phyloP scores from a whole-genome alignment of 306 rosid species.

The Citrullus colocynthis region DNA sequence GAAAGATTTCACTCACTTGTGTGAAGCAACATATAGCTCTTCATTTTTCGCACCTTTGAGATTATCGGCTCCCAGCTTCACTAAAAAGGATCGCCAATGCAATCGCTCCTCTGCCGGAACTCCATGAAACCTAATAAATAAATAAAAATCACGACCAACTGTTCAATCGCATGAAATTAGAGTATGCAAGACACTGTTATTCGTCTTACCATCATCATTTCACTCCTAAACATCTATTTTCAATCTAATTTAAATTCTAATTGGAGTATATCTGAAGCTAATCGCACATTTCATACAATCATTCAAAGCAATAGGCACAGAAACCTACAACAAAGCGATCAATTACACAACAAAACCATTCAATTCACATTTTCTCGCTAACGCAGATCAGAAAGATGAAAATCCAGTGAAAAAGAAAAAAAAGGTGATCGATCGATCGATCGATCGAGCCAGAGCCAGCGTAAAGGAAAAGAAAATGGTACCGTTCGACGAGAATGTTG shows the following conservation, averaged over 20 bases:
- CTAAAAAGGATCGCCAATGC: slow-evolving; percentile 94
- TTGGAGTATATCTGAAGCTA: not conserved
- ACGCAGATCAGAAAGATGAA: slow-evolving; percentile 31
- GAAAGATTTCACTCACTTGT: slow-evolving; percentile 49
- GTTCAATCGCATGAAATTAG: not conserved
- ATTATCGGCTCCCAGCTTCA: slow-evolving; percentile 90
- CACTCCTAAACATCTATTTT: not conserved
- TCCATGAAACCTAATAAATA: slow-evolving; percentile 61
- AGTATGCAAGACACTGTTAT: not conserved
- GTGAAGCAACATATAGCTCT: slow-evolving; percentile 91
- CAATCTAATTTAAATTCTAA: not conserved
- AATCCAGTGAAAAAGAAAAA: not conserved
- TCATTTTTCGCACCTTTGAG: slow-evolving; percentile 83
- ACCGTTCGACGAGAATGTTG: slow-evolving; percentile 80
- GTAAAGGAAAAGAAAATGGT: not conserved
- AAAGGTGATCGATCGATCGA: not conserved
- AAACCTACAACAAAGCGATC: not conserved
- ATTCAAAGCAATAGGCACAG: not conserved
- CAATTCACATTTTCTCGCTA: not conserved
- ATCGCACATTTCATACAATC: not conserved
- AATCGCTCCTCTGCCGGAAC: slow-evolving; percentile 89
- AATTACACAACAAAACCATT: not conserved
- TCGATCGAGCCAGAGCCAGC: not conserved
- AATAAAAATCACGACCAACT: not conserved
- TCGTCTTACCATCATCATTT: not conserved